Base-by-base conservation (phyloP, 1,284 basidiomycete genomes). In the Papiliotrema terrestris region DNA sequence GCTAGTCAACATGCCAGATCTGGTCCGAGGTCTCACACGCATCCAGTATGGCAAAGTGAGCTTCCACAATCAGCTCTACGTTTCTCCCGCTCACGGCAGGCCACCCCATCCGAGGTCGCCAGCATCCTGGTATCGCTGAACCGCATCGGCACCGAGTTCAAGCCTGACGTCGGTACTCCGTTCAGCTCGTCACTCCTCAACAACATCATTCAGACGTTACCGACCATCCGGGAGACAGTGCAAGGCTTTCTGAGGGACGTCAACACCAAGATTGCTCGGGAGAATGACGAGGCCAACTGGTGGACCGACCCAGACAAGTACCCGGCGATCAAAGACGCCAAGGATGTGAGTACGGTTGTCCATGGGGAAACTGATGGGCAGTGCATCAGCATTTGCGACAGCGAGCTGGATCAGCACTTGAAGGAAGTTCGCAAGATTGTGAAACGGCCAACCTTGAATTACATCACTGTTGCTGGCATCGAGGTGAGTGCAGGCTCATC, bases 21-120 rank as follows among this genome's bases (percentile, higher is more conserved):
- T 98, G 38, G 88, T 91, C 1, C 87, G 85, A 63, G 95, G 95
- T 0, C 78, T 98, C 14, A 89, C 87, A 55, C 80, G 91, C 29
- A 88, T 98, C 48, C 91, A 93, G 66, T 95, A 96, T 66, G 87
- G 88, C 47, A 89, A 92, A 76, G 88, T 88, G 54, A 51, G 77
- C 11, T 25, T 19, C 4, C n/a, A 29, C 14, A 17, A 20, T 50
- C n/a, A n/a, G 29, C 23, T 42, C 19, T 36, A 17, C 29, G n/a
- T 25, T 22, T 13, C 6, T 17, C n/a, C 37, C 29, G 23, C 49
- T 56, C n/a, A 49, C 14, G 23, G 9, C 60, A 91, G 86, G 90
- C 89, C 54, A 87, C 87, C 0, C 89, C 94, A 0, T 82, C 86
- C 65, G 95, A 98, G 71, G 81, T 98, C 4, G 83, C 85, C 0